These are phyloP conservation scores for Coemansia sp. DNA, from an alignment of 192 early-diverging fungal species.

Conservation along the genomic window DNA sequence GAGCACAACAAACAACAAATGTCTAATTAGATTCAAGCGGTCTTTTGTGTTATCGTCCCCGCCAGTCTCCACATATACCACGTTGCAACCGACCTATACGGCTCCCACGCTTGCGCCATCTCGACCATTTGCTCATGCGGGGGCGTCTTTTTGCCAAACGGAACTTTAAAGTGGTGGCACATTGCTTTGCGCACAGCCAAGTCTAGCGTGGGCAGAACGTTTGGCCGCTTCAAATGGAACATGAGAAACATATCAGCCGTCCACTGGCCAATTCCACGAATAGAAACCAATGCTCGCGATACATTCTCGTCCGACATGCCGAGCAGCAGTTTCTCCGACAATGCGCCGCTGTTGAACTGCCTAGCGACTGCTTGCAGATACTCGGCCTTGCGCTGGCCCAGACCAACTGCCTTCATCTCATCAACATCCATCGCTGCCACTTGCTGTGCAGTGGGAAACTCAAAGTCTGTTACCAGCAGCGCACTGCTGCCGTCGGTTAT, in stretches of 20 bases:
- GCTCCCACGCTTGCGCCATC: slow-evolving; percentile 61
- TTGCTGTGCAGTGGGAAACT: slow-evolving; percentile 59
- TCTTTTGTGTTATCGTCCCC: slow-evolving; percentile 46
- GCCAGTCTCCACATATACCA: slow-evolving; percentile 68
- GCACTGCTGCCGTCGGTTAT: background rate
- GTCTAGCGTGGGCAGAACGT: slow-evolving; percentile 69
- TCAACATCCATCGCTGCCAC: slow-evolving; percentile 53
- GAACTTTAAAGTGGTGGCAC: slow-evolving; percentile 61
- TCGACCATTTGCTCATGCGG: slow-evolving; percentile 58
- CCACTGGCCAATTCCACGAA: slow-evolving; percentile 72
- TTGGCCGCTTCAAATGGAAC: slow-evolving; percentile 67
- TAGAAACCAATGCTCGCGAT: slow-evolving; percentile 54
- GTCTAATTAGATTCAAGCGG: background rate
- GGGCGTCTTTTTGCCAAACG: slow-evolving; percentile 50
- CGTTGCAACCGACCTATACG: slow-evolving; percentile 62
- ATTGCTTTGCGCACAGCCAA: slow-evolving; percentile 67
- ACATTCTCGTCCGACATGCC: slow-evolving; percentile 60
- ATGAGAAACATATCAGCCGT: slow-evolving; percentile 76
- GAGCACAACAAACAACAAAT: background rate
- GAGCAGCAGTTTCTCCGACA: slow-evolving; percentile 50
- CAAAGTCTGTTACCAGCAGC: slow-evolving; percentile 7
- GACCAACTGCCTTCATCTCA: slow-evolving; percentile 32
- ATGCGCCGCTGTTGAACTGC: slow-evolving; percentile 58
- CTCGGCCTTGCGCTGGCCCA: slow-evolving; percentile 58
- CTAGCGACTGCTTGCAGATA: slow-evolving; percentile 65